phyloP scores from a whole-genome alignment of 1,284 basidiomycete genomes.

The Melampsora larici-populina region DNA sequence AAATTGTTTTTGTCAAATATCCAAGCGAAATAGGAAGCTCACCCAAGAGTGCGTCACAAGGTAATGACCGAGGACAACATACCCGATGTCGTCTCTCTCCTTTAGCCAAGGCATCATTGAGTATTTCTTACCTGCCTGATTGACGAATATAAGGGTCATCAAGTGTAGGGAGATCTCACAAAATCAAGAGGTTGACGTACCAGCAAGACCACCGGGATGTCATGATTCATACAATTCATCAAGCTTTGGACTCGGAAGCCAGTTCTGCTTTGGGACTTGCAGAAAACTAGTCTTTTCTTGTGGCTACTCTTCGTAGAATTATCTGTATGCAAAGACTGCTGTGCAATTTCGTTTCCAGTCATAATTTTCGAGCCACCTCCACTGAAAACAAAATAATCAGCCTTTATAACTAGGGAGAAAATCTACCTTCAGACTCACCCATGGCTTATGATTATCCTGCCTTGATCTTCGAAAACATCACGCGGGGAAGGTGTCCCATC shows the following conservation, averaged over 20 bases:
- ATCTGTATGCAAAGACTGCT: neutral
- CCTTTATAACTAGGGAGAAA: neutral
- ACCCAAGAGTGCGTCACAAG: conserved; percentile 41
- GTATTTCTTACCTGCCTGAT: conserved; percentile 33
- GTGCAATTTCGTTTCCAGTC: neutral
- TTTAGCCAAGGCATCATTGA: conserved; percentile 34
- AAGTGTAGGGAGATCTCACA: neutral
- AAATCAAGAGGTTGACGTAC: conserved; percentile 3
- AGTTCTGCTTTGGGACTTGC: conserved; percentile 21
- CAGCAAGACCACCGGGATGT: conserved; percentile 26
- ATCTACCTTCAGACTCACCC: conserved; percentile 6
- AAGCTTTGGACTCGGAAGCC: conserved; percentile 17
- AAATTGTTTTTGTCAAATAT: neutral
- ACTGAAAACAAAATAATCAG: conserved; percentile 18
- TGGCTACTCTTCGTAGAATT: neutral
- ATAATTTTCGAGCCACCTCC: conserved; percentile 32
- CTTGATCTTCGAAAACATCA: conserved; percentile 38
- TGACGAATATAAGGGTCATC: neutral
- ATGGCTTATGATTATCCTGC: conserved; percentile 36
- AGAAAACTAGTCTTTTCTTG: conserved; percentile 11
- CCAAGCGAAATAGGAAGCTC: conserved; percentile 6
- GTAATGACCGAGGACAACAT: conserved; percentile 34
- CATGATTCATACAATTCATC: conserved; percentile 12
- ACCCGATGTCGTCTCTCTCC: conserved; percentile 4
- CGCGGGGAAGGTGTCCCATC: conserved; percentile 28